phyloP scores from a whole-genome alignment of 768 basidiomycete species.

The Phanerodontia chrysosporium region DNA sequence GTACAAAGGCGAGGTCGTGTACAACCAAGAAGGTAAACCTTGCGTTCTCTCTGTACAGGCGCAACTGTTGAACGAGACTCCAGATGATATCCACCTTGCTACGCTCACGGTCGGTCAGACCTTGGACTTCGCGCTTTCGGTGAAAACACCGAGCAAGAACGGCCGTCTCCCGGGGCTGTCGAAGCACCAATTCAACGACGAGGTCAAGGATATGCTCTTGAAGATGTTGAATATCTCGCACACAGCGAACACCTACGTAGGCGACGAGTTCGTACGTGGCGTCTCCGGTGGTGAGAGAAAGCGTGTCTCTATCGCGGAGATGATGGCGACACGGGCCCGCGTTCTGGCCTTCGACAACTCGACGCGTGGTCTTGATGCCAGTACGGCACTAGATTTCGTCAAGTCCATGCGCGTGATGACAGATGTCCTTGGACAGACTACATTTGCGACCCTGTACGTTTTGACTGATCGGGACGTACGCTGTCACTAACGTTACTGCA shows the following conservation, averaged over 20 bases:
- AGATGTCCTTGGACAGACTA: slow-evolving; percentile 76
- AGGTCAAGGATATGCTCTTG: slow-evolving; percentile 60
- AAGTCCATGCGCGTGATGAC: slow-evolving; percentile 79
- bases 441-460: slow-evolving; percentile 69
- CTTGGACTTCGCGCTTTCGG: slow-evolving; percentile 63
- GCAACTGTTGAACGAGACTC: background rate
- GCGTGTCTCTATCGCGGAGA: slow-evolving; percentile 79
- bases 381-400: slow-evolving; percentile 84
- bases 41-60: background rate
- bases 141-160: slow-evolving; percentile 71
- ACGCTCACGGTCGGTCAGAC: slow-evolving; percentile 81
- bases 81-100: slow-evolving; percentile 80
- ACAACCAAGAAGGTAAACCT: slow-evolving; percentile 64
- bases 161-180: slow-evolving; percentile 68
- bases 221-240: slow-evolving; percentile 83
- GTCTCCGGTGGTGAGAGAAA: slow-evolving; percentile 81
- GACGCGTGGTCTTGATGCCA: slow-evolving; percentile 78
- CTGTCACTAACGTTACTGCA: background rate
- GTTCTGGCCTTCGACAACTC: slow-evolving; percentile 85
- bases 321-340: slow-evolving; percentile 78
- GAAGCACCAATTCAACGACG: slow-evolving; percentile 49
- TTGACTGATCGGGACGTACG: background rate
- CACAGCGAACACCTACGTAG: slow-evolving; percentile 74
- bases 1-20: slow-evolving; percentile 78
- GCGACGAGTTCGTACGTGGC: slow-evolving; percentile 82